Conservation (phyloP, 495 filamentous ascomycete species). For the Diplogelasinospora grovesii region DNA sequence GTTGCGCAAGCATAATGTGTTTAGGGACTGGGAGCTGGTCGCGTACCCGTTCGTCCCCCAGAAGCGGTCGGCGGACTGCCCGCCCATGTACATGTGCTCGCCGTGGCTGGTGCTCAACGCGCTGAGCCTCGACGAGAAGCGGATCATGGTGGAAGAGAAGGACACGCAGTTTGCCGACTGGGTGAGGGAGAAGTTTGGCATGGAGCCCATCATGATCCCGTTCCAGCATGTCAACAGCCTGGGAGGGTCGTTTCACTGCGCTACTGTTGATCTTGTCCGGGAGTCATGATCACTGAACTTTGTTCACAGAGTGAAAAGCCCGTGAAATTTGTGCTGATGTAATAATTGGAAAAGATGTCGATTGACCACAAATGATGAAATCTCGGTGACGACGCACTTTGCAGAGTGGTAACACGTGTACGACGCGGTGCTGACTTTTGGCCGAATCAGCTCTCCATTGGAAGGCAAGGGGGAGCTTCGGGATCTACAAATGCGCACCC, state of each 20-base stretch:
- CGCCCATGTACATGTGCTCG: slow-evolving; percentile 4
- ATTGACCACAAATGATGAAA: too few species aligned
- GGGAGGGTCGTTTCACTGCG: slow-evolving; percentile 6
- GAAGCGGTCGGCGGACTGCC: not conserved
- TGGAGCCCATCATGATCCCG: slow-evolving; percentile 1
- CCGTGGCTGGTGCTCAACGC: slow-evolving; percentile 3
- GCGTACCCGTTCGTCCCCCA: not conserved
- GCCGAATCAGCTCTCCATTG: too few species aligned
- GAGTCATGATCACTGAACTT: too few species aligned
- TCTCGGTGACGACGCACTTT: too few species aligned
- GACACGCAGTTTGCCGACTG: slow-evolving; percentile 1
- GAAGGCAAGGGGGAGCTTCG: too few species aligned
- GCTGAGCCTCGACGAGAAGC: not conserved
- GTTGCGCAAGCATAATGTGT: not conserved
- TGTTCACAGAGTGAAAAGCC: too few species aligned
- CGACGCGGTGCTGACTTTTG: too few species aligned
- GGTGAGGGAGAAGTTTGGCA: slow-evolving; percentile 1
- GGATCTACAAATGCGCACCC: too few species aligned
- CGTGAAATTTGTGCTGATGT: too few species aligned
- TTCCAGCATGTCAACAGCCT: slow-evolving; percentile 5
- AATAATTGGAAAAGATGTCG: too few species aligned
- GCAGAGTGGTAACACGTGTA: too few species aligned
- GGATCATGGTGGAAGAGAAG: slow-evolving; percentile 1
- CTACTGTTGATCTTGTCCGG: slow-evolving; percentile 6
- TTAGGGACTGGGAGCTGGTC: not conserved